A percentile compares a stretch with the other conserved stretches of the same genome.
These are phyloP conservation scores for Pisolithus sp. DNA, from an alignment of 768 basidiomycete genomes.

Conservation along the genomic window DNA sequence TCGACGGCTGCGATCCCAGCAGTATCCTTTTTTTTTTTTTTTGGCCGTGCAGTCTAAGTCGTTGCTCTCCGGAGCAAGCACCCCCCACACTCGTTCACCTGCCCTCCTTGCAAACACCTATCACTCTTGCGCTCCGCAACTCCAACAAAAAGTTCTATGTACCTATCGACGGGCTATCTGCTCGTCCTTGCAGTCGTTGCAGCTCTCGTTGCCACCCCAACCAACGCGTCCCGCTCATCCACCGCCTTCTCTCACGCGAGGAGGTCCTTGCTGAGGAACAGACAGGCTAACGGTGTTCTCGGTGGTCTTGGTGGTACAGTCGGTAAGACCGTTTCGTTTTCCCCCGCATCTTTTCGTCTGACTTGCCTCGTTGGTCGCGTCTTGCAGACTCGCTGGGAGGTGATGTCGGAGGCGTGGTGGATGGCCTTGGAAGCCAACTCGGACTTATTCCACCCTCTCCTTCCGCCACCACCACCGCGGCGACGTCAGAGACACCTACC, in stretches of 20 bases:
- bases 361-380: neutral
- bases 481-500: neutral
- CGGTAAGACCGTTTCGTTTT: constrained; percentile 5
- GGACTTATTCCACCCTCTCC: neutral
- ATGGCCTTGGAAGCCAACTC: neutral
- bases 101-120: constrained; percentile 27
- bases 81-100: constrained; percentile 37
- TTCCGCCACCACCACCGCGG: neutral
- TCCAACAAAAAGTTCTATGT: constrained; percentile 11
- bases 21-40: constrained; percentile 1
- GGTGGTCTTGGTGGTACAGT: constrained; percentile 13
- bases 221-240: constrained; percentile 37
- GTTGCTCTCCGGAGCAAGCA: constrained; percentile 9
- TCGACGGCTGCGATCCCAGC: constrained; percentile 10
- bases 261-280: constrained; percentile 25
- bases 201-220: constrained; percentile 16
- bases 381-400: constrained; percentile 8
- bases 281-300: constrained; percentile 6
- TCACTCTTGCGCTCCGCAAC: constrained; percentile 10
- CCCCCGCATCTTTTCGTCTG: neutral
- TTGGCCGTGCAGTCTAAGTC: neutral
- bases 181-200: constrained; percentile 24
- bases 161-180: constrained; percentile 11
- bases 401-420: neutral
- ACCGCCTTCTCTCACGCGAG: constrained; percentile 29